A percentile compares a stretch with the other conserved stretches of the same genome.
Conservation (phyloP, 192 early-diverging fungal species). For the Coemansia sp. region DNA sequence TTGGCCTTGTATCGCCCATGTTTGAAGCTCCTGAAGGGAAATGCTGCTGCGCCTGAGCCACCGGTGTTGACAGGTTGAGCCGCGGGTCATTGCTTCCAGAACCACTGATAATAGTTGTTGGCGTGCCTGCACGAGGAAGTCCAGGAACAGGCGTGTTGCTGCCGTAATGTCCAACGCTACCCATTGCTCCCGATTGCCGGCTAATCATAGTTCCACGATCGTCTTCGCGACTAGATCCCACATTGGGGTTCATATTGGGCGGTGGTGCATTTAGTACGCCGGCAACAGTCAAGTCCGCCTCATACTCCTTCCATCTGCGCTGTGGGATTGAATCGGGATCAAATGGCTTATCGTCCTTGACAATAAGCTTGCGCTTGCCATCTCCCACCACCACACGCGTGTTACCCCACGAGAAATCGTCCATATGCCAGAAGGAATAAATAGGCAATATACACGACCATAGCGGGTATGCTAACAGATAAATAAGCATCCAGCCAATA, state of each 20-base stretch:
- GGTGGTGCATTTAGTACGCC: conserved; percentile 39
- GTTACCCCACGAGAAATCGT: conserved; percentile 98
- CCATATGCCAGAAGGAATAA: conserved; percentile 98
- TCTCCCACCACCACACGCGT: conserved; percentile 81
- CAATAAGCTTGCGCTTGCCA: conserved; percentile 62
- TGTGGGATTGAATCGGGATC: conserved; percentile 82
- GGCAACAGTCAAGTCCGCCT: conserved; percentile 59
- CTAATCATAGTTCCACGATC: conserved; percentile 27
- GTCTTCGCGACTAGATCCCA: conserved; percentile 42
- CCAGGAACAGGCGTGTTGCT: conserved; percentile 11
- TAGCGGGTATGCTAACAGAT: conserved; percentile 86
- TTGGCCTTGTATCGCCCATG: conserved; percentile 13
- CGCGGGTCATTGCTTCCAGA: conserved; percentile 28
- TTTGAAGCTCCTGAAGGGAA: conserved; percentile 14
- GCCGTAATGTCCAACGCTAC: conserved; percentile 13
- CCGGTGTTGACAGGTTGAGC: conserved; percentile 32
- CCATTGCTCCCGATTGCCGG: conserved; percentile 27
- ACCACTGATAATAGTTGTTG: conserved; percentile 26
- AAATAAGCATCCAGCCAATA: conserved; percentile 82
- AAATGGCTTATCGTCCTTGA: conserved; percentile 75
- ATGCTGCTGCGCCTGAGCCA: conserved; percentile 43
- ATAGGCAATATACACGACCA: conserved; percentile 89
- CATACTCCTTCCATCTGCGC: conserved; percentile 87
- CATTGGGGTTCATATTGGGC: conserved; percentile 54
- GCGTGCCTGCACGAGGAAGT: conserved; percentile 29